These are phyloP conservation scores for Bipolaris sorokiniana DNA, from an alignment of 2,329 filamentous ascomycete genomes.

Conservation along the genomic window DNA sequence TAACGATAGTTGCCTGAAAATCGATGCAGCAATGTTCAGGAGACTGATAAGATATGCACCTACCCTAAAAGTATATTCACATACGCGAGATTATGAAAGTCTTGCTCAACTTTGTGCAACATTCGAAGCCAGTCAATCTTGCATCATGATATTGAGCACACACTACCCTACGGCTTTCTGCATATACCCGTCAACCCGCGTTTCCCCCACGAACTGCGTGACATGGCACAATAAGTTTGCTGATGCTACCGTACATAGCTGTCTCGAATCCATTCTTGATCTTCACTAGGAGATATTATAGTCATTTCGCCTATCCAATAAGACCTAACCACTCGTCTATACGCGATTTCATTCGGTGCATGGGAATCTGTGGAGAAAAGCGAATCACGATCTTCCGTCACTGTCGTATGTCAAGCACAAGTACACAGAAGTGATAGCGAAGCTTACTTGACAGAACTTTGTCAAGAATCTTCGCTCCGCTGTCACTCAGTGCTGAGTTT, in stretches of 20 bases:
- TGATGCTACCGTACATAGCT: neutral
- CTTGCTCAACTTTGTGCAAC: neutral
- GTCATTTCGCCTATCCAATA: neutral
- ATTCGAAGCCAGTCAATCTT: neutral
- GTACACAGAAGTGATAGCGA: too few relatives aligned
- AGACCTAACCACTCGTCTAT: too few relatives aligned
- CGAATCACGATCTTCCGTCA: neutral
- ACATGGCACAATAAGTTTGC: neutral
- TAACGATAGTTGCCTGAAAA: neutral
- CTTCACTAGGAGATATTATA: neutral
- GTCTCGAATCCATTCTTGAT: neutral
- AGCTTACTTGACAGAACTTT: too few relatives aligned
- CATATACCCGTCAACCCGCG: constrained; percentile 4
- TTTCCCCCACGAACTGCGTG: neutral
- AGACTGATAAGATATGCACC: neutral
- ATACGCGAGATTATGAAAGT: neutral
- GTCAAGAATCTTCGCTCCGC: too few relatives aligned
- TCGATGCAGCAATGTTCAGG: neutral
- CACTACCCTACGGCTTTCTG: neutral
- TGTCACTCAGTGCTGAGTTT: too few relatives aligned
- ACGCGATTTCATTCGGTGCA: neutral
- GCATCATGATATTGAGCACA: neutral
- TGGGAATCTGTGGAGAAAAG: neutral
- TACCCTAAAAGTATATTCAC: constrained; percentile 2
- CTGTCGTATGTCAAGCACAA: too few relatives aligned